Evolutionary conservation across 129 eudicot genomes (phyloP).

Genomic region (Artemisia tridentata): DNA sequence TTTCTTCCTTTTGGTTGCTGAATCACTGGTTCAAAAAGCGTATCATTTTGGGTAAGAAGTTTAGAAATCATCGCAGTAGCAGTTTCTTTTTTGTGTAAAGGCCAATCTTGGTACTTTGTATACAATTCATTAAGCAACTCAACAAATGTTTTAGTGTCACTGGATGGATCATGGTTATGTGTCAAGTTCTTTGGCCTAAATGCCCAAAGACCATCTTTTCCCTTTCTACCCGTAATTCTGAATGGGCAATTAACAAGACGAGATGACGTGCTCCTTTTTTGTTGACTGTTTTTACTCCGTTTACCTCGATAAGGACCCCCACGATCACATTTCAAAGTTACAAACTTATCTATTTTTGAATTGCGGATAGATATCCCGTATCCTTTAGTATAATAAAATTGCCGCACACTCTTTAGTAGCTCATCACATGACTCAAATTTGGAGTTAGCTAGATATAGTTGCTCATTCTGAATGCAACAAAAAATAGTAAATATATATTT

Average conservation of each 20-base stretch:
- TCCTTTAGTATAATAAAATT: constrained; percentile 3
- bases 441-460: not conserved
- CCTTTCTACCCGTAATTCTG: too few species aligned
- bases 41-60: not conserved
- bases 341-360: not conserved
- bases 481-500: too few species aligned
- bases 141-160: not conserved
- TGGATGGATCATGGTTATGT: too few species aligned
- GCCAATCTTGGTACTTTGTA: not conserved
- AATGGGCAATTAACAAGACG: too few species aligned
- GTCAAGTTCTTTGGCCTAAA: too few species aligned
- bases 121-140: constrained; percentile 1
- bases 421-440: not conserved
- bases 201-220: too few species aligned
- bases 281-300: not conserved
- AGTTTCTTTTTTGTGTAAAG: not conserved
- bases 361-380: not conserved
- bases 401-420: not conserved
- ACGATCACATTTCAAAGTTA: not conserved
- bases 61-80: not conserved
- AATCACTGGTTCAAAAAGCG: not conserved
- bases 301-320: not conserved
- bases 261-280: too few species aligned
- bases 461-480: not conserved
- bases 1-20: not conserved